These are phyloP conservation scores for Heimioporus sp. DNA, from an alignment of 768 basidiomycete species.

Conservation along the genomic window DNA sequence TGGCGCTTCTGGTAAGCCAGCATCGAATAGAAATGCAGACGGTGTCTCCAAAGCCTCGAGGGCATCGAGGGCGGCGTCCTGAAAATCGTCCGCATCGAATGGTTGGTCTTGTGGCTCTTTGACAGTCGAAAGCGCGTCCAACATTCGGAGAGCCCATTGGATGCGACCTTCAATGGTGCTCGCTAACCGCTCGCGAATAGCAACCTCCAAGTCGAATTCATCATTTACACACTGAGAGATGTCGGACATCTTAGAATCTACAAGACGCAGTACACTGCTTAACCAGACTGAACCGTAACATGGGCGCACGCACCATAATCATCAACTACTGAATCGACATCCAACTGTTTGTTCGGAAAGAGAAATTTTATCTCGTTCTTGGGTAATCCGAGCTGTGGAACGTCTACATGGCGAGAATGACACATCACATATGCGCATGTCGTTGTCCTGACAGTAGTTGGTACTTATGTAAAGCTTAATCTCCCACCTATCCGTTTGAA, in stretches of 20 bases:
- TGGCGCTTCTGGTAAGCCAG: constrained; percentile 17
- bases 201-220: constrained; percentile 44
- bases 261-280: background rate
- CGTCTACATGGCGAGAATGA: constrained; percentile 15
- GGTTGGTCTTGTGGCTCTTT: constrained; percentile 12
- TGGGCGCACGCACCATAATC: constrained; percentile 16
- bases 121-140: constrained; percentile 31
- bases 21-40: constrained; percentile 36
- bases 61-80: constrained; percentile 42
- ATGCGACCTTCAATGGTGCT: constrained; percentile 44
- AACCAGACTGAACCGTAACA: background rate
- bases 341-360: constrained; percentile 10
- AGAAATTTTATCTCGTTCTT: constrained; percentile 9
- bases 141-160: constrained; percentile 44
- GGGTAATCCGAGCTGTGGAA: constrained; percentile 7
- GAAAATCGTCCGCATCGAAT: constrained; percentile 32
- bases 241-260: constrained; percentile 14
- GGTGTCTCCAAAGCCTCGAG: constrained; percentile 40
- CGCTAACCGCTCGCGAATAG: constrained; percentile 39
- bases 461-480: no score
- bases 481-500: no score
- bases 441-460: background rate
- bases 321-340: constrained; percentile 6
- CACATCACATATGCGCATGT: constrained; percentile 17
- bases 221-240: constrained; percentile 26